phyloP scores from a whole-genome alignment of 495 filamentous ascomycete genomes.

The Talaromyces thailandensis region DNA sequence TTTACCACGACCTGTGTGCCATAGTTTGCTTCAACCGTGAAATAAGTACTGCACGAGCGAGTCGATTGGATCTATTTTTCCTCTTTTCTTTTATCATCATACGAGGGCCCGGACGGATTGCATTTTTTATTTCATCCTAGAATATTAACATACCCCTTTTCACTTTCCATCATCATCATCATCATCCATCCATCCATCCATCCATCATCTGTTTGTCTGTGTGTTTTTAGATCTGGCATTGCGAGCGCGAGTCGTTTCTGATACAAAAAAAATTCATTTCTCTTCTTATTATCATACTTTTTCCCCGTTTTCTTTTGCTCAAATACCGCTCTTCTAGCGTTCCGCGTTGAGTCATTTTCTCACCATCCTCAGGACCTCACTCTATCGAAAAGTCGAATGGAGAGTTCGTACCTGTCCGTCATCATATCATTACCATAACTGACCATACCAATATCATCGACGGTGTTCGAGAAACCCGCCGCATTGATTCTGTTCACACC shows the following conservation, averaged over 20 bases:
- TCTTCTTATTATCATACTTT: slow-evolving; percentile 16
- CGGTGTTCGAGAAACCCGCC: neutral
- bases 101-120: slow-evolving; percentile 1
- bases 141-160: slow-evolving; percentile 9
- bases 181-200: too few relatives aligned
- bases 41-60: slow-evolving; percentile 4
- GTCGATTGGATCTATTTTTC: slow-evolving; percentile 1
- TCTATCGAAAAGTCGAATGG: neutral
- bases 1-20: slow-evolving; percentile 4
- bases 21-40: slow-evolving; percentile 4
- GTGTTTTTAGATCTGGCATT: slow-evolving; percentile 36
- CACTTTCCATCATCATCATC: slow-evolving; percentile 2
- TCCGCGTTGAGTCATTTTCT: slow-evolving; percentile 1
- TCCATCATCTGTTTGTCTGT: slow-evolving; percentile 5
- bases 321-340: slow-evolving; percentile 2
- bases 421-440: neutral
- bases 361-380: neutral
- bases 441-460: neutral
- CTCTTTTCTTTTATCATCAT: slow-evolving; percentile 2
- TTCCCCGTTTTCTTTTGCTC: slow-evolving; percentile 7
- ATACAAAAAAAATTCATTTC: slow-evolving; percentile 21
- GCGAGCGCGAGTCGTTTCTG: slow-evolving; percentile 40
- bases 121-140: slow-evolving; percentile 9
- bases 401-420: neutral
- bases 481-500: neutral